Evolutionary conservation across 2,329 filamentous ascomycete genomes (phyloP), one percentile per base, ranked within the genome.

Genomic region (Verticillium nubilum): DNA sequence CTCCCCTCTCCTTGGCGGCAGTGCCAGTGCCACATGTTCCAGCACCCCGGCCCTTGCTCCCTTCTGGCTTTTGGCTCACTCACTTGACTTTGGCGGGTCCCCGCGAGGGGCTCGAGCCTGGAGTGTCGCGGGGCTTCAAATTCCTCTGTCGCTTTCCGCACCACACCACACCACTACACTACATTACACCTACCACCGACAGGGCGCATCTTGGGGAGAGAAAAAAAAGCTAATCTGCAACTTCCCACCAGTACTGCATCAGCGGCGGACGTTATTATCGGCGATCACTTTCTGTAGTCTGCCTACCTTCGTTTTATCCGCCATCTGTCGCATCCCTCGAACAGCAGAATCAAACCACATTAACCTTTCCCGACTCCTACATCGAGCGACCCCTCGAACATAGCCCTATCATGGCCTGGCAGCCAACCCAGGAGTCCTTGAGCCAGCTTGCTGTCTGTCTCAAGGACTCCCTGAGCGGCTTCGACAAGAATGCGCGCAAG

Each of bases 401-500:
- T 58, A n/a, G 50, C 58, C 64, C 59, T 56, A 59, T 47, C 69
- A 97, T 97, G 93, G 86, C 88, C 76, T 99, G 95, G 95, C 91
- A 96, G 80, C 95, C 95, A 63, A 82, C 90, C 70, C 86, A 89
- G 69, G 91, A 93, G 81, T 92, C 89, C 74, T 82, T 99, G 80
- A 85, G 84, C 81, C 93, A 97, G 83, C 86, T 99, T 66, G 89
- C 92, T 67, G 85, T 88, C 70, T 97, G 88, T 76, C 85, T 99
- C 70, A 91, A 88, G 78, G 93, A 98, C 79, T 97, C 95, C 52
- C 82, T 98, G 69, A 96, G 91, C 73, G 89, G 89, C 67, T 88
- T 90, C 72, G 86, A 97, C 76, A 87, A 87, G 72, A 80, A 76
- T 68, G 87, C 88, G 58, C 92, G 95, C 75, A 96, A 94, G 77